Evolutionary conservation across 139 green algal species (phyloP).

Genomic region (Chlamydomonas sp.): DNA sequence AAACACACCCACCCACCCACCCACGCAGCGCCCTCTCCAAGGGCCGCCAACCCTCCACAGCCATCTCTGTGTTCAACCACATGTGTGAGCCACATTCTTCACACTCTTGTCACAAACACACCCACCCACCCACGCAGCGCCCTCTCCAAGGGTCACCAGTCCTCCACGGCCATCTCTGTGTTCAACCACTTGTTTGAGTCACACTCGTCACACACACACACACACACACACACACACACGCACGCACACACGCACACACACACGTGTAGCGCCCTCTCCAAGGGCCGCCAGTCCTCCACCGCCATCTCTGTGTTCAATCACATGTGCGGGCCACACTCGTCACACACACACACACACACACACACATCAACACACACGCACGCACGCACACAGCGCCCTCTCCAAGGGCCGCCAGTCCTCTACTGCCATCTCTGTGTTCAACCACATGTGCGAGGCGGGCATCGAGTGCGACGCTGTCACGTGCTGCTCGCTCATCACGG

Average conservation of each 20-base stretch:
- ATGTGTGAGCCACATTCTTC: neutral
- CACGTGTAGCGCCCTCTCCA: constrained; percentile 67
- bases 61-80: constrained; percentile 11
- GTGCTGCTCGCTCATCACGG: constrained; percentile 84
- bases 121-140: too few species aligned
- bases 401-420: constrained; percentile 68
- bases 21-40: constrained; percentile 72
- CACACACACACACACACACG: too few species aligned
- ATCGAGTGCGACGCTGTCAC: constrained; percentile 79
- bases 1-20: too few species aligned
- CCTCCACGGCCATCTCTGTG: too few species aligned
- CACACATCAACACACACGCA: too few species aligned
- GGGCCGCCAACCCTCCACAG: constrained; percentile 68
- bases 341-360: neutral
- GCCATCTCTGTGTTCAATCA: constrained; percentile 20
- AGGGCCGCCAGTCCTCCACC: constrained; percentile 71
- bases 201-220: too few species aligned
- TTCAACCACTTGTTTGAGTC: too few species aligned
- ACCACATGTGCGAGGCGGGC: constrained; percentile 51
- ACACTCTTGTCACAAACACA: too few species aligned
- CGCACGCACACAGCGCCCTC: too few species aligned
- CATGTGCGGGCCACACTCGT: neutral
- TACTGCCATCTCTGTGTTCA: constrained; percentile 45
- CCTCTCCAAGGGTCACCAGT: too few species aligned
- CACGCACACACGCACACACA: too few species aligned